These are phyloP conservation scores for Colletotrichum plurivorum DNA, from an alignment of 2,329 filamentous ascomycete genomes.

Conservation along the genomic window DNA sequence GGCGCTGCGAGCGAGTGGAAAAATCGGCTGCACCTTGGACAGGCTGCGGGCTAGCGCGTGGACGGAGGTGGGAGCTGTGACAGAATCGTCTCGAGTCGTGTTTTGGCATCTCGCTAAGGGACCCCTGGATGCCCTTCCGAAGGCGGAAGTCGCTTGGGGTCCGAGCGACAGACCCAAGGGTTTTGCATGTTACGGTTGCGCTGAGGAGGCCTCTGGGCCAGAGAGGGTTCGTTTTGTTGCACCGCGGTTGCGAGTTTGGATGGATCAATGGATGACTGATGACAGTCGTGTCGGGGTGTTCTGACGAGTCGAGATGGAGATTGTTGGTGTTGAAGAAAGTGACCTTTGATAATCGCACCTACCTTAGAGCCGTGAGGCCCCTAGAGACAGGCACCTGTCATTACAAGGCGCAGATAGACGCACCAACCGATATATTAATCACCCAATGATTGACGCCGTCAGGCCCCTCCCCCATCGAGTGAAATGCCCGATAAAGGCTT, in stretches of 20 bases:
- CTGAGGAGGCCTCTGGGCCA: conserved; percentile 20
- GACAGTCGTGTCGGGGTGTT: not conserved
- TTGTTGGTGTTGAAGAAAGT: not conserved
- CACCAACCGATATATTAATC: conserved; percentile 16
- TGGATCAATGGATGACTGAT: conserved; percentile 4
- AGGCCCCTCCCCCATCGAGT: conserved; percentile 12
- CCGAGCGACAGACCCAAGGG: conserved; percentile 13
- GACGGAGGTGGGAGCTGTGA: conserved; percentile 52
- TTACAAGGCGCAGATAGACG: not conserved
- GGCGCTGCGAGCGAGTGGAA: not conserved
- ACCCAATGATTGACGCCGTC: not conserved
- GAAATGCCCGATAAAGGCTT: conserved; percentile 21
- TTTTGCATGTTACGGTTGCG: conserved; percentile 21
- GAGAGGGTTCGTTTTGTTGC: not conserved
- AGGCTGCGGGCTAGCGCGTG: conserved; percentile 24
- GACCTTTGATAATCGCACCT: not conserved
- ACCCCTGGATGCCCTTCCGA: conserved; percentile 30
- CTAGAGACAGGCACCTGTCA: too few relatives aligned
- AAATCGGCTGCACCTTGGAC: conserved; percentile 16
- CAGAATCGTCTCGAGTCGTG: conserved; percentile 65
- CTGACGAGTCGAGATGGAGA: not conserved
- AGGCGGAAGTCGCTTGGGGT: conserved; percentile 29
- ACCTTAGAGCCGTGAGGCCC: too few relatives aligned
- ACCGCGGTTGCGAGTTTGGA: not conserved
- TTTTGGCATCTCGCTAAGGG: conserved; percentile 53